These are phyloP conservation scores for Chlamydomonas schloesseri DNA, from an alignment of 139 green algal species.

Conservation along the genomic window DNA sequence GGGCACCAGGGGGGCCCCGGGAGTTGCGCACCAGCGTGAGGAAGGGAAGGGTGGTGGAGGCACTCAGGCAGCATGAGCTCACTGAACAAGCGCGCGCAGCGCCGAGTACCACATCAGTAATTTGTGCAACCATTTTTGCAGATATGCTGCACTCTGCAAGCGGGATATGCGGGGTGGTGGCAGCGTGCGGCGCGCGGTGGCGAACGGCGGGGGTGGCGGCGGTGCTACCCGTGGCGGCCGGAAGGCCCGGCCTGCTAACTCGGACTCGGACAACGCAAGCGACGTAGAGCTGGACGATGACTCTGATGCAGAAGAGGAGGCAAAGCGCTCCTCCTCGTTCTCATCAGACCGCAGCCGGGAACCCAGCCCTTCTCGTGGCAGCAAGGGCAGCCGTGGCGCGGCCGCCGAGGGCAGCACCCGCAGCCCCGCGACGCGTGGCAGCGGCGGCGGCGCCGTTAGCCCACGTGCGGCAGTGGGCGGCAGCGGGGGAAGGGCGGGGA, in stretches of 20 bases:
- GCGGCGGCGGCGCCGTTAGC: not conserved
- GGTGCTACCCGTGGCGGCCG: not conserved
- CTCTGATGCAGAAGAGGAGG: not conserved
- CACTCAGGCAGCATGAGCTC: no score
- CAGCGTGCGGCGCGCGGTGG: not conserved
- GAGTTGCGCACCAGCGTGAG: no score
- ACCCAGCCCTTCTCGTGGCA: slow-evolving; percentile 7
- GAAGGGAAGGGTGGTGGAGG: no score
- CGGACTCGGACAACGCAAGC: slow-evolving; percentile 1
- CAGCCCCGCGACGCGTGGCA: not conserved
- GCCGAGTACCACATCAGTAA: no score
- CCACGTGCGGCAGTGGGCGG: not conserved
- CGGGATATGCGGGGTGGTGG: not conserved
- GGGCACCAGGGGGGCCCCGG: no score
- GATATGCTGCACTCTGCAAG: slow-evolving; percentile 55
- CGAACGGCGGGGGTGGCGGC: not conserved
- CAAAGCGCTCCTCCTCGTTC: slow-evolving; percentile 13
- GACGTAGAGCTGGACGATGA: slow-evolving; percentile 13
- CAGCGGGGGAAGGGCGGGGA: not conserved
- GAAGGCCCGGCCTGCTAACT: not conserved
- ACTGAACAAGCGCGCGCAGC: no score
- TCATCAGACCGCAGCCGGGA: slow-evolving; percentile 10
- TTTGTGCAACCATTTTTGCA: no score
- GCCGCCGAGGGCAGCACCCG: not conserved
- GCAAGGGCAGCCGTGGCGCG: not conserved